Base-by-base conservation (phyloP, 495 filamentous ascomycete genomes). In the Trichocladium antarcticum region DNA sequence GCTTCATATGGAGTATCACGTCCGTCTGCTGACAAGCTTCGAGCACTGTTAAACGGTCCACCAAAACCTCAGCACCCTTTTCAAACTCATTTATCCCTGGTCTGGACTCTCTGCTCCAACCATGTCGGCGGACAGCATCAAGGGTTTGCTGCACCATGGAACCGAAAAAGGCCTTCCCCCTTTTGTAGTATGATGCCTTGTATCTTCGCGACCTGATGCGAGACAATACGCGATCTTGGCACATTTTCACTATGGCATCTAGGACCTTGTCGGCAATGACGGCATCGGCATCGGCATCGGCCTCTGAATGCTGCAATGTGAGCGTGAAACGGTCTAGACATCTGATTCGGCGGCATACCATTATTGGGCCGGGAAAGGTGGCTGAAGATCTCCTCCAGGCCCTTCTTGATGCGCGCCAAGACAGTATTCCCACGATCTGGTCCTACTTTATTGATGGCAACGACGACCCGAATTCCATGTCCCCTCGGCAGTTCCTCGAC, bases 401-500 rank as follows among this genome's bases (percentile, higher is more conserved):
- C 59, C 5, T 15, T 24, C 45, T 61, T 57, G 31, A 68, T 59
- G 14, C 53, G 36, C n/a, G 38, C 16, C 29, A 69, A 37, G 9
- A 61, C 45, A 1, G 40, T 19, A 2, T 56, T 21, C 27, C 51
- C 49, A 39, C 43, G 31, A 1, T 24, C n/a, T 1, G 46, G 16
- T 0, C 1, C 1, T 1, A 36, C 17, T 45, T 60, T 67, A 24
- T 73, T 73, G 52, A 70, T 50, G 16, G 70, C 68, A 15, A 74
- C 47, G 1, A 68, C 34, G 6, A 72, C 59, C 10, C 58, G 59
- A 10, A 71, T 42, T 5, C 51, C 51, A 5, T 49, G 40, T 12
- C 20, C 12, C 0, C 6, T 10, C 0, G 52, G 19, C 9, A 45
- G 42, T 46, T 73, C 68, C 27, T 72, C 64, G 28, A 72, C 38